Evolutionary conservation across 2,329 filamentous ascomycete genomes (phyloP).

Genomic region (Pseudogymnoascus sp.): DNA sequence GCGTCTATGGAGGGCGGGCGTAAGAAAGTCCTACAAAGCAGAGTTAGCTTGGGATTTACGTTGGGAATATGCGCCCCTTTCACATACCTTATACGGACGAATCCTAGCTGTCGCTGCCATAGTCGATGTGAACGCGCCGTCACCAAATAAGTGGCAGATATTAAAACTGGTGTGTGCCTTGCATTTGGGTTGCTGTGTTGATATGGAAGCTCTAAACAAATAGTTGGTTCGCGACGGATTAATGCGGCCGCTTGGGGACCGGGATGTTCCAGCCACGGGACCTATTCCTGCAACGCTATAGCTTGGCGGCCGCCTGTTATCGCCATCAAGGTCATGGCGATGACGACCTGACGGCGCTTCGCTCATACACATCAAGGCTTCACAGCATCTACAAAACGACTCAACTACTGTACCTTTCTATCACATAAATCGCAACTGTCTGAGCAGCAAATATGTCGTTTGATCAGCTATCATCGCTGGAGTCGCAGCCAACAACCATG

Average conservation of each 20-base stretch:
- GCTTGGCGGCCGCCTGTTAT: conserved; percentile 5
- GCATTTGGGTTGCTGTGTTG: conserved; percentile 9
- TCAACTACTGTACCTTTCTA: neutral
- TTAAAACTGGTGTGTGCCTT: conserved; percentile 5
- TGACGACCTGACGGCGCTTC: conserved; percentile 6
- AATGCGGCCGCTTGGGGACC: conserved; percentile 10
- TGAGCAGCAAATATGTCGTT: conserved; percentile 67
- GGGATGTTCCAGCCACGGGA: conserved; percentile 7
- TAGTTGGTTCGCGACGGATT: conserved; percentile 10
- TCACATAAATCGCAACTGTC: neutral
- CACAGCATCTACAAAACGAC: conserved; percentile 1
- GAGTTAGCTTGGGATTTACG: conserved; percentile 53
- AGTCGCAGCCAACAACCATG: conserved; percentile 67
- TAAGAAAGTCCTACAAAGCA: conserved; percentile 64
- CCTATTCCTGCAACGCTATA: neutral
- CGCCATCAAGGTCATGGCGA: conserved; percentile 11
- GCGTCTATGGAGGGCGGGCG: conserved; percentile 77
- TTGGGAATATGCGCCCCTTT: conserved; percentile 43
- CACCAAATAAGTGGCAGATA: conserved; percentile 9
- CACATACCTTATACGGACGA: conserved; percentile 35
- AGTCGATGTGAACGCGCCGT: conserved; percentile 13
- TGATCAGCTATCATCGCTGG: conserved; percentile 76
- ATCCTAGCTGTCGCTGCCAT: conserved; percentile 29
- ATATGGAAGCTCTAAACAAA: conserved; percentile 11
- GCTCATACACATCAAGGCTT: neutral